Conservation (phyloP, 1,139 yeast species). For the Hanseniaspora sp. region DNA sequence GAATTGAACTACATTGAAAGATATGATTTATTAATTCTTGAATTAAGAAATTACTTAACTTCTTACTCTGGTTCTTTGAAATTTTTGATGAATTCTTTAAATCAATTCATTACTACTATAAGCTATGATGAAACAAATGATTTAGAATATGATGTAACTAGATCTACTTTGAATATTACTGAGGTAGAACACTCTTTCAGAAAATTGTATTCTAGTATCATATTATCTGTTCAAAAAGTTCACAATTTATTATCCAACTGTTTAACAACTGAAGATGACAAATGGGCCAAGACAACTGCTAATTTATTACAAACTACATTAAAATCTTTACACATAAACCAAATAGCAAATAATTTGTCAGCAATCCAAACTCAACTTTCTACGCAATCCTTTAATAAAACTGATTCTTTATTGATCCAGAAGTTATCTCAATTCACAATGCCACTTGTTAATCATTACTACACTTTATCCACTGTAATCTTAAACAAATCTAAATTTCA, state of each 20-base stretch:
- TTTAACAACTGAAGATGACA: conserved; percentile 43
- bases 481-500: conserved; percentile 36
- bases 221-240: conserved; percentile 57
- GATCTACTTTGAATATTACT: conserved; percentile 24
- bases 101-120: conserved; percentile 17
- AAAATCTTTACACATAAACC: conserved; percentile 31
- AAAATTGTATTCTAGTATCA: conserved; percentile 46
- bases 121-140: neutral
- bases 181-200: conserved; percentile 41
- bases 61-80: conserved; percentile 12
- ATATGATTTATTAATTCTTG: conserved; percentile 18
- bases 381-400: conserved; percentile 32
- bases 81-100: conserved; percentile 30
- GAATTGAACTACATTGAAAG: conserved; percentile 25
- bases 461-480: conserved; percentile 35
- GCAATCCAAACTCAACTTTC: conserved; percentile 28
- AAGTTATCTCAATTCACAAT: conserved; percentile 44
- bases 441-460: conserved; percentile 49
- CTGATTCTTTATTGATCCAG: conserved; percentile 29
- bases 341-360: conserved; percentile 29
- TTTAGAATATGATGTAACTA: neutral
- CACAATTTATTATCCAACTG: conserved; percentile 31
- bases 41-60: conserved; percentile 29
- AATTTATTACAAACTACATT: conserved; percentile 34
- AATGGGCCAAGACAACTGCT: conserved; percentile 52